These are phyloP conservation scores for Acer saccharum DNA, from an alignment of 345 rosid species.

Conservation along the genomic window DNA sequence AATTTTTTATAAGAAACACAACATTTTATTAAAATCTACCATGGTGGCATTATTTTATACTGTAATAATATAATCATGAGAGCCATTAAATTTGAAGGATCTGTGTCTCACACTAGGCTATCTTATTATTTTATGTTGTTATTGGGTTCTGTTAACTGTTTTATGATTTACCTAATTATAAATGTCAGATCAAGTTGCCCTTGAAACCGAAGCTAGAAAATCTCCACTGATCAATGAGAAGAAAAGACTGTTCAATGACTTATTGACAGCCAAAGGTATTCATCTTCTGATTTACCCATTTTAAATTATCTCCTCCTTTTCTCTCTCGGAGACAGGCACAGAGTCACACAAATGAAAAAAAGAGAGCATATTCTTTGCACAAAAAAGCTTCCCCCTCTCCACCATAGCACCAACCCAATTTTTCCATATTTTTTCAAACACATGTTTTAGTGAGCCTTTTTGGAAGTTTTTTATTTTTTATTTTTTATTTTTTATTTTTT, in stretches of 20 bases:
- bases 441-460: background rate
- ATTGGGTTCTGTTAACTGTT: constrained; percentile 36
- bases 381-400: background rate
- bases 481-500: too few species aligned
- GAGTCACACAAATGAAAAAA: background rate
- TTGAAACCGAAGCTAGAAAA: constrained; percentile 88
- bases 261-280: constrained; percentile 89
- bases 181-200: constrained; percentile 76
- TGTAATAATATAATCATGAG: constrained; percentile 6
- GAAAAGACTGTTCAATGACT: constrained; percentile 85
- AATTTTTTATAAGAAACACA: background rate
- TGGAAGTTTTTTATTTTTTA: too few species aligned
- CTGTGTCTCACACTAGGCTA: constrained; percentile 16
- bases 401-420: background rate
- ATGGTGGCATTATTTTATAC: background rate
- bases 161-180: constrained; percentile 33
- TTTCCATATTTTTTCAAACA: background rate
- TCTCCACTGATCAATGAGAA: constrained; percentile 86
- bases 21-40: background rate
- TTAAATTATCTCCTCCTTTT: constrained; percentile 11
- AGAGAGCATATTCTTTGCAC: background rate
- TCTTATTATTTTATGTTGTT: constrained; percentile 26
- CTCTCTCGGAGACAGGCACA: constrained; percentile 1
- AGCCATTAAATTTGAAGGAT: background rate
- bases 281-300: constrained; percentile 18